These are phyloP conservation scores for Fusarium beomiforme DNA, from an alignment of 2,329 filamentous ascomycete species.

Conservation along the genomic window DNA sequence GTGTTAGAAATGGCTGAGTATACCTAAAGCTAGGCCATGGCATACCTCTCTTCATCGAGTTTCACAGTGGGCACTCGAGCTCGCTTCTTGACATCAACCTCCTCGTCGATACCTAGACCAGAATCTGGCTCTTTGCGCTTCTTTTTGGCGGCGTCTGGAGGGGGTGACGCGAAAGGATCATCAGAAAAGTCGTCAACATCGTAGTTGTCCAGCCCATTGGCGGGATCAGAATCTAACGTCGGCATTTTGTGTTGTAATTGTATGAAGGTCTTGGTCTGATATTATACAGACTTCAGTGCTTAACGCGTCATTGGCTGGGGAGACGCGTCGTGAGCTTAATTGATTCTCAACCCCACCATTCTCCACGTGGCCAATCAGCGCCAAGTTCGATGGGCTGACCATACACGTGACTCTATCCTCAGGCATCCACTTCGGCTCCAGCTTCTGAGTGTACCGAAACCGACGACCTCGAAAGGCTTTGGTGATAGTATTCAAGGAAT, in stretches of 20 bases:
- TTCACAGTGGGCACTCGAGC: constrained; percentile 79
- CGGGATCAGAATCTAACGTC: constrained; percentile 40
- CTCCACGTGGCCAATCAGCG: constrained; percentile 28
- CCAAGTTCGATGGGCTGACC: constrained; percentile 30
- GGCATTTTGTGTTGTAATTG: constrained; percentile 1
- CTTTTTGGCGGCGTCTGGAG: constrained; percentile 52
- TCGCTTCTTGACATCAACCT: constrained; percentile 83
- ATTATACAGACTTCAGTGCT: neutral
- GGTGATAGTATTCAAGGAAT: constrained; percentile 43
- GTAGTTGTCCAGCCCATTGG: constrained; percentile 76
- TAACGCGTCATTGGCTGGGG: constrained; percentile 21
- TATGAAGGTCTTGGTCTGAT: neutral
- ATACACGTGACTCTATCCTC: constrained; percentile 47
- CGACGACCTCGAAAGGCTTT: constrained; percentile 39
- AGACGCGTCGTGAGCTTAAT: constrained; percentile 44
- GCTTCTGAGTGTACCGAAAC: constrained; percentile 39
- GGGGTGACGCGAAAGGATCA: constrained; percentile 61
- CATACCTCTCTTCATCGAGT: constrained; percentile 80
- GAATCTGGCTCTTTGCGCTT: constrained; percentile 62
- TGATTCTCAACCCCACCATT: constrained; percentile 15
- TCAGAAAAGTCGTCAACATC: constrained; percentile 66
- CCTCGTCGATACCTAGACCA: constrained; percentile 83
- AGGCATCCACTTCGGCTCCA: constrained; percentile 43
- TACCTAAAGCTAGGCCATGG: neutral
- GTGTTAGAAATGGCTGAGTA: neutral